phyloP scores from a whole-genome alignment of 1,139 yeast species.

The Geotrichum macrosporum region DNA sequence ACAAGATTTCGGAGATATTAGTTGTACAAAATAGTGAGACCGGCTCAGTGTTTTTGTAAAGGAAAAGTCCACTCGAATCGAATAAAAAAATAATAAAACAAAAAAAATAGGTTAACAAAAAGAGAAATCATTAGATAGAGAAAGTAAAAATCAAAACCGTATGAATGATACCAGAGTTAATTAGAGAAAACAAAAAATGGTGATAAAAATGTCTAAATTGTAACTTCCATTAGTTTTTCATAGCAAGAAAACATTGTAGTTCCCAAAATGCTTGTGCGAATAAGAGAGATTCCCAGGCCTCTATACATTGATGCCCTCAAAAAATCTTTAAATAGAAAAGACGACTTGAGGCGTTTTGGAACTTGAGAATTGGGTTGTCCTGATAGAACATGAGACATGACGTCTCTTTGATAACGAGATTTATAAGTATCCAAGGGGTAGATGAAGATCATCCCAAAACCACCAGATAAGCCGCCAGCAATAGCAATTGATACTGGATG shows the following conservation, averaged over 20 bases:
- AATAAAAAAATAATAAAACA: no score
- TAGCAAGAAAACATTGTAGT: slow-evolving; percentile 71
- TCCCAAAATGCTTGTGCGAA: slow-evolving; percentile 67
- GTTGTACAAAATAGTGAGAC: no score
- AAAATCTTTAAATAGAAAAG: slow-evolving; percentile 26
- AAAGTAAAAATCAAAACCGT: background rate
- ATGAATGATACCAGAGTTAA: slow-evolving; percentile 43
- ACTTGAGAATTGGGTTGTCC: slow-evolving; percentile 38
- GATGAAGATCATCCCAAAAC: slow-evolving; percentile 64
- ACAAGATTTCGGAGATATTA: no score
- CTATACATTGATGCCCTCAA: slow-evolving; percentile 53
- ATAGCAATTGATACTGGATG: slow-evolving; percentile 46
- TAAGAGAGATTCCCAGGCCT: slow-evolving; percentile 70
- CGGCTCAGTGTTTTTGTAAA: no score
- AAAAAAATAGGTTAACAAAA: slow-evolving; percentile 26
- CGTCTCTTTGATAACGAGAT: slow-evolving; percentile 67
- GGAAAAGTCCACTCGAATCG: no score
- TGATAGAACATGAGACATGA: slow-evolving; percentile 50
- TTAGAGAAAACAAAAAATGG: slow-evolving; percentile 33
- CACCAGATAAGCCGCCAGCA: slow-evolving; percentile 81
- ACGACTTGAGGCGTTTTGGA: slow-evolving; percentile 24
- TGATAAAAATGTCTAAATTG: slow-evolving; percentile 16
- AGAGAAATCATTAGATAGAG: slow-evolving; percentile 33
- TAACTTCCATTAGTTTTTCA: slow-evolving; percentile 46
- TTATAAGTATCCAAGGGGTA: slow-evolving; percentile 81